phyloP scores from a whole-genome alignment of 768 basidiomycete species.

The Galerina marginata region DNA sequence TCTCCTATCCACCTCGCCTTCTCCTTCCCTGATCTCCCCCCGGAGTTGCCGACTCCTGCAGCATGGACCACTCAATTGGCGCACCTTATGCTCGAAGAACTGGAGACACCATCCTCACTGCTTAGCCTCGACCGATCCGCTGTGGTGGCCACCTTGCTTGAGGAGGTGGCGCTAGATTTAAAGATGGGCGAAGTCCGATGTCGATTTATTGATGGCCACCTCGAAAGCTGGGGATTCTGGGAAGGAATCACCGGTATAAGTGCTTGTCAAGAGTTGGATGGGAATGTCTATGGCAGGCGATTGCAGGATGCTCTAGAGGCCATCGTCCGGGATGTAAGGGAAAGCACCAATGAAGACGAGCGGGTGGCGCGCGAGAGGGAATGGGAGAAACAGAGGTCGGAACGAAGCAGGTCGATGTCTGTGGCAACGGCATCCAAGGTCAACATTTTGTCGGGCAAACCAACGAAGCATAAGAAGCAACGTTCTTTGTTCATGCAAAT shows the following conservation, averaged over 20 bases:
- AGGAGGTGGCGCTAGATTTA: conserved; percentile 69
- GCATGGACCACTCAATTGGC: conserved; percentile 63
- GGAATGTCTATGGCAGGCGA: conserved; percentile 14
- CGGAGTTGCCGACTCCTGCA: conserved; percentile 48
- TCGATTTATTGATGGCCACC: conserved; percentile 61
- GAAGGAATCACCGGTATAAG: conserved; percentile 30
- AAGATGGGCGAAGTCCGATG: conserved; percentile 50
- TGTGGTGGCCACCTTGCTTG: conserved; percentile 57
- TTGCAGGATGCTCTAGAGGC: conserved; percentile 50
- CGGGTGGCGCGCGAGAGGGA: conserved; percentile 38
- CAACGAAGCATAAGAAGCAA: conserved; percentile 67
- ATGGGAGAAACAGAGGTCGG: conserved; percentile 32
- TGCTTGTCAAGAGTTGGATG: conserved; percentile 18
- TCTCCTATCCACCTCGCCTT: conserved; percentile 66
- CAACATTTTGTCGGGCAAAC: conserved; percentile 31
- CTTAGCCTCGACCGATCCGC: conserved; percentile 68
- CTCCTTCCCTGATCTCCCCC: conserved; percentile 57
- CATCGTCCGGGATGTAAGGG: conserved; percentile 58
- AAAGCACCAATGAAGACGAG: conserved; percentile 49
- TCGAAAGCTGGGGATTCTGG: conserved; percentile 50
- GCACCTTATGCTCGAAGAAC: conserved; percentile 53
- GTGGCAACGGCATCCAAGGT: conserved; percentile 9
- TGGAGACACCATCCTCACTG: conserved; percentile 55
- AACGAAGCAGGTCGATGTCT: conserved; percentile 28
- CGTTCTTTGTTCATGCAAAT: conserved; percentile 74